Base-by-base conservation (phyloP, 768 basidiomycete species). In the Tricholoma hemisulphureum region DNA sequence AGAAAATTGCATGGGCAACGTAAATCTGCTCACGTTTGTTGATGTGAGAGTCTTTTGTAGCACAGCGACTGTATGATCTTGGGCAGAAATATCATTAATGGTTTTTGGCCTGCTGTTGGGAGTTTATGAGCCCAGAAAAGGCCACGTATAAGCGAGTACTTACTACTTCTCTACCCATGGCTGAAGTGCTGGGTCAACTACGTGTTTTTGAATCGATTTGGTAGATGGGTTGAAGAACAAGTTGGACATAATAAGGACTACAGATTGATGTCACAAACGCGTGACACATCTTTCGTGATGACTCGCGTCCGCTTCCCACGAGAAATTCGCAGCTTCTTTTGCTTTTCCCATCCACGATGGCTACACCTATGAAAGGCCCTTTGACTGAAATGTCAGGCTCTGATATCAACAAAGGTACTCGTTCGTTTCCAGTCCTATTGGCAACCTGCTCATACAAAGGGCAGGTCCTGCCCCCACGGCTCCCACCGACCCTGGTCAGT, bases 161-260 rank as follows among this genome's bases (percentile, higher is more conserved):
- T 39, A 95, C 95, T 98, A 99, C 83, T 98, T 98, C 76, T 99
- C 97, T 0, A 99, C 95, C 97, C 97, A 99, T 60, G 97, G 94
- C 68, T 94, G 92, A 35, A 85, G 70, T 20, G 76, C 78, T 11
- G 85, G 85, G 56, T 86, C 84, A 9, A 79, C 73, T 1, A 66
- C 60, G 55, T 83, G 82, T 63, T 81, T 79, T 61, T 72, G 65
- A 28, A 74, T 58, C 48, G 74, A 51, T 66, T 78, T 81, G 53
- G 63, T 72, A 9, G 77, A 71, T 29, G 77, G 71, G 58, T 77
- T 74, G 70, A 91, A 90, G 77, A 91, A 91, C 57, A 84, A 77
- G 46, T 55, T 46, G 29, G 23, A 4, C 16, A 29, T 45, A 57
- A 48, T 20, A 24, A n/a, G n/a, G n/a, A n/a, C n/a, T n/a, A n/a